Percentiles rank a stretch among this genome's conserved stretches.
These are phyloP conservation scores for Fraxinus greggii DNA, from an alignment of 305 asterid genomes.

Conservation along the genomic window DNA sequence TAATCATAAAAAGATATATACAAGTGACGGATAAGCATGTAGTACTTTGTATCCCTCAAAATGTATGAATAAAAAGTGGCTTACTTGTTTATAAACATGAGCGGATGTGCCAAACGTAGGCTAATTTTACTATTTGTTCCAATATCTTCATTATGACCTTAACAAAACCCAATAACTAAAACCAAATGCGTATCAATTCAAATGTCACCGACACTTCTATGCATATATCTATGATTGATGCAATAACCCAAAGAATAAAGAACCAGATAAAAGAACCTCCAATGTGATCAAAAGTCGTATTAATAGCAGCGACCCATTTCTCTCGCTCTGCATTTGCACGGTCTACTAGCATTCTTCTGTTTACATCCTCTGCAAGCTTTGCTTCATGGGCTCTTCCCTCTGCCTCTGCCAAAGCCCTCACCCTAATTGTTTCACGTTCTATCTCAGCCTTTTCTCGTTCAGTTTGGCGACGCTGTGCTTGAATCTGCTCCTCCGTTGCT, in stretches of 20 bases:
- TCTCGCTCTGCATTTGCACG: conserved; percentile 92
- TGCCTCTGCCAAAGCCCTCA: conserved; percentile 80
- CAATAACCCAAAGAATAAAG: background rate
- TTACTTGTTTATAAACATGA: background rate
- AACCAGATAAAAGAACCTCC: conserved; percentile 59
- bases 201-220: background rate
- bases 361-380: conserved; percentile 90
- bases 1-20: background rate
- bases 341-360: conserved; percentile 66
- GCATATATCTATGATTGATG: background rate
- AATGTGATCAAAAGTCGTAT: conserved; percentile 87
- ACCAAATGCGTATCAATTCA: background rate
- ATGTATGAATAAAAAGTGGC: background rate
- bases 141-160: background rate
- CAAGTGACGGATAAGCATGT: background rate
- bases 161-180: conserved; percentile 5
- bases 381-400: conserved; percentile 98
- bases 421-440: conserved; percentile 85
- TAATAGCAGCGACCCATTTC: conserved; percentile 90
- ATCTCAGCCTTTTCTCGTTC: conserved; percentile 82
- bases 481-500: conserved; percentile 97
- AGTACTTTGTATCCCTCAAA: background rate
- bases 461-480: conserved; percentile 91
- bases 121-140: background rate
- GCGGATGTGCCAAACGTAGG: background rate